phyloP scores from a whole-genome alignment of 306 rosid genomes.

The Cicer arietinum region DNA sequence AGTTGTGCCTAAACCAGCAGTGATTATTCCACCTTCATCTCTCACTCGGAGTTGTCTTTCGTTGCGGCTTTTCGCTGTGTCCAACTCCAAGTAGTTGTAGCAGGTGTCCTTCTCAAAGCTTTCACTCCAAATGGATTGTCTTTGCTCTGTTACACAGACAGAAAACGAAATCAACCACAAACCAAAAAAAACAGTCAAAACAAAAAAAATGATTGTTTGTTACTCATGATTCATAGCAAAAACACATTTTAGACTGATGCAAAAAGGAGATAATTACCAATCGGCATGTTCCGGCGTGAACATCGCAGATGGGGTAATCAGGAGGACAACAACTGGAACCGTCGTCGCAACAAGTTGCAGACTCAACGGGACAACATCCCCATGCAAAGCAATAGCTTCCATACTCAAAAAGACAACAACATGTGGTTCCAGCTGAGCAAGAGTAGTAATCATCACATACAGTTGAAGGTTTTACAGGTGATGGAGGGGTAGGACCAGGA shows the following conservation, averaged over 20 bases:
- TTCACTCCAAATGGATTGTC: slow-evolving; percentile 60
- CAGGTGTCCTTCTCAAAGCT: slow-evolving; percentile 63
- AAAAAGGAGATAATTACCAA: slow-evolving; percentile 52
- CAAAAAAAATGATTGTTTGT: not conserved
- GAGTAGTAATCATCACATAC: slow-evolving; percentile 71
- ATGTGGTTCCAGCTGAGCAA: slow-evolving; percentile 70
- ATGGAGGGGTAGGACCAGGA: slow-evolving; percentile 76
- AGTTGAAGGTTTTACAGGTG: slow-evolving; percentile 58
- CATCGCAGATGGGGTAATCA: slow-evolving; percentile 80
- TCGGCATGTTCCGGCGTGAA: slow-evolving; percentile 62
- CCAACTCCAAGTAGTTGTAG: slow-evolving; percentile 37
- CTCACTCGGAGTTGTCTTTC: slow-evolving; percentile 18
- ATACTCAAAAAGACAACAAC: slow-evolving; percentile 75
- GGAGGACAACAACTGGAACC: slow-evolving; percentile 80
- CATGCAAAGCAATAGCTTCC: slow-evolving; percentile 72
- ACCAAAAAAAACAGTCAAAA: not conserved
- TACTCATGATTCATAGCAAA: not conserved
- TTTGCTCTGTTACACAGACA: slow-evolving; percentile 54
- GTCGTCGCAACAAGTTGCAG: slow-evolving; percentile 89
- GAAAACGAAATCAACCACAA: not conserved
- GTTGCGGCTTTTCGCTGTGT: slow-evolving; percentile 37
- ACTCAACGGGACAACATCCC: slow-evolving; percentile 92
- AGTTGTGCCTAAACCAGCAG: not conserved
- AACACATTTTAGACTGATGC: not conserved
- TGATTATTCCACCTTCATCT: not conserved